These are phyloP conservation scores for Neurospora tetraspora DNA, from an alignment of 495 filamentous ascomycete genomes.

Conservation along the genomic window DNA sequence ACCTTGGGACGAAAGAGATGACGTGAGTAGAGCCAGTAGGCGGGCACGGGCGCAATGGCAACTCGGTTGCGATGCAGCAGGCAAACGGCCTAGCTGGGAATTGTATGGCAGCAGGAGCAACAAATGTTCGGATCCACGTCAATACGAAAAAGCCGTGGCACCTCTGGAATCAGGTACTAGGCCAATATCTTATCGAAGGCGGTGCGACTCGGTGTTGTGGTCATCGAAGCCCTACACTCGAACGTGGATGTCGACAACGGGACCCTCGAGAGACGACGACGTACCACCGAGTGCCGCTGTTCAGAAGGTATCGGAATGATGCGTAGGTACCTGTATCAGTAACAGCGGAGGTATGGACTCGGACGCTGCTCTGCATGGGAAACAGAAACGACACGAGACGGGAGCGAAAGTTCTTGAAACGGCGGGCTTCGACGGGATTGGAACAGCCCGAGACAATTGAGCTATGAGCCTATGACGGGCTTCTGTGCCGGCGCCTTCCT, in stretches of 20 bases:
- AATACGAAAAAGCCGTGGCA: neutral
- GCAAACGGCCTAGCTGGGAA: neutral
- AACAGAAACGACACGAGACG: neutral
- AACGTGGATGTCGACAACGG: neutral
- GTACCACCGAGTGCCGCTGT: neutral
- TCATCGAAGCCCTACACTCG: neutral
- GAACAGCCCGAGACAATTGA: neutral
- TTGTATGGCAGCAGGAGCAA: neutral
- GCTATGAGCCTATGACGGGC: neutral
- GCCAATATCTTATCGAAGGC: neutral
- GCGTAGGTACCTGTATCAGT: neutral
- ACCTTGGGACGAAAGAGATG: neutral
- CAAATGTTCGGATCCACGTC: neutral
- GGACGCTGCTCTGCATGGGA: neutral
- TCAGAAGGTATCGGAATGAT: neutral
- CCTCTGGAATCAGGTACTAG: neutral
- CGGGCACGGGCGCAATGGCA: neutral
- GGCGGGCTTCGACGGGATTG: neutral
- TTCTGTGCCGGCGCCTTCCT: neutral
- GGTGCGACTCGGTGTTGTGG: neutral
- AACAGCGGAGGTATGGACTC: neutral
- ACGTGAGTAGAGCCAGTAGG: neutral
- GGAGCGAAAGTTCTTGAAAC: neutral
- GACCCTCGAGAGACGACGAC: neutral
- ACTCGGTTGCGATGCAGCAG: neutral